Percentiles rank a stretch among this genome's conserved stretches.
Evolutionary conservation across 352 stramenopile species (phyloP).

Genomic region (Phytopythium boreale): DNA sequence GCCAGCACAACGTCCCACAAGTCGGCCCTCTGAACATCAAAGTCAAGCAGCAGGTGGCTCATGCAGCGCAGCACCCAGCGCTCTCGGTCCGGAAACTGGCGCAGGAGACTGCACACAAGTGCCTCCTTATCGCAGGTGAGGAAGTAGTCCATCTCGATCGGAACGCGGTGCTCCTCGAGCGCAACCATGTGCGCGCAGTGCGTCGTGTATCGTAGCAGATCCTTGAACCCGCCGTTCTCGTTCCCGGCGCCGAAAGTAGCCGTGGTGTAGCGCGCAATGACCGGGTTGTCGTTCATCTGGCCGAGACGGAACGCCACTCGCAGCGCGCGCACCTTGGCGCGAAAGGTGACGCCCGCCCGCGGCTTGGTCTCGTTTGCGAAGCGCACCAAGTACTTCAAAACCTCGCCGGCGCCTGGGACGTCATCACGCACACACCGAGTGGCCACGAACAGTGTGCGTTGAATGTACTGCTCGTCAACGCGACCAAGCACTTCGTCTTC

Average conservation of each 20-base stretch:
- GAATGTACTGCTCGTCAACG: slow-evolving; percentile 32
- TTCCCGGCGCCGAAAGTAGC: slow-evolving; percentile 18
- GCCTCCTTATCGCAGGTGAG: slow-evolving; percentile 46
- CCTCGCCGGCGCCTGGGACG: slow-evolving; percentile 17
- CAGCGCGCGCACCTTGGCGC: slow-evolving; percentile 48
- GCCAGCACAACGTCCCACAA: slow-evolving; percentile 50
- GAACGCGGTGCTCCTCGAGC: slow-evolving; percentile 57
- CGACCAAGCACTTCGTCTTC: slow-evolving; percentile 23
- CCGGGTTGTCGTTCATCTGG: slow-evolving; percentile 17
- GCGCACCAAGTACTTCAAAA: slow-evolving; percentile 32
- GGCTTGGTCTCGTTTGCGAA: slow-evolving; percentile 44
- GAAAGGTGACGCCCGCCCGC: slow-evolving; percentile 49
- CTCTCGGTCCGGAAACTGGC: slow-evolving; percentile 22
- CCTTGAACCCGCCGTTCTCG: slow-evolving; percentile 22
- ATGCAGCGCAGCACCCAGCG: slow-evolving; percentile 37
- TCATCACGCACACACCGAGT: slow-evolving; percentile 14
- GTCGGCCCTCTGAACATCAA: slow-evolving; percentile 31
- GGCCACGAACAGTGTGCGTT: slow-evolving; percentile 30
- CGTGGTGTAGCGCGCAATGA: slow-evolving; percentile 17
- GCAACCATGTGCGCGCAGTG: slow-evolving; percentile 37
- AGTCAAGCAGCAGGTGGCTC: slow-evolving; percentile 50
- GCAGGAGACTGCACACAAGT: slow-evolving; percentile 40
- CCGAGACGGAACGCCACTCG: slow-evolving; percentile 30
- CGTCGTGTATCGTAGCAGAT: slow-evolving; percentile 30
- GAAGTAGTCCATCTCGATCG: slow-evolving; percentile 36